A percentile compares a stretch with the other conserved stretches of the same genome.
Conservation (phyloP, 306 rosid genomes). For the Argentina anserina region DNA sequence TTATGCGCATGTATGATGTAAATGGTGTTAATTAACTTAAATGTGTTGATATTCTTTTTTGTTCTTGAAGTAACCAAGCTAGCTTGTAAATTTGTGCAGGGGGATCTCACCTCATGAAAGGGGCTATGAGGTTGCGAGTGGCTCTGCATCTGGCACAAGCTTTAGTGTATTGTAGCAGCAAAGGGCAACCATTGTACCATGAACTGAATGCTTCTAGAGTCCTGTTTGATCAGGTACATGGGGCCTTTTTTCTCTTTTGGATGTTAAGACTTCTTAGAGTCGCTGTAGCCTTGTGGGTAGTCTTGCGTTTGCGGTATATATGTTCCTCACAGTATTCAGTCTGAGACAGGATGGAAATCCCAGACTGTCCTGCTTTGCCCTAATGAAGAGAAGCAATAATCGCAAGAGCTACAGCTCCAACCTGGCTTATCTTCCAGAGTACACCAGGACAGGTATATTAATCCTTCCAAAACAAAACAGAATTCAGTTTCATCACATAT, state of each 20-base stretch:
- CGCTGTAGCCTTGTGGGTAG: slow-evolving; percentile 20
- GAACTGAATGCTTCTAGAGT: slow-evolving; percentile 92
- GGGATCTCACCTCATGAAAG: slow-evolving; percentile 88
- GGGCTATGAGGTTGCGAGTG: slow-evolving; percentile 98
- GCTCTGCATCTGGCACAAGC: slow-evolving; percentile 87
- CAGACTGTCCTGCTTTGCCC: slow-evolving; percentile 93
- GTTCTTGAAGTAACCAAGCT: background rate
- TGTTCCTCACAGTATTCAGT: slow-evolving; percentile 16
- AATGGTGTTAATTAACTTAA: background rate
- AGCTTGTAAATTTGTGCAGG: slow-evolving; percentile 35
- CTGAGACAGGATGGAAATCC: slow-evolving; percentile 71
- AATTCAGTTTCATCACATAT: background rate
- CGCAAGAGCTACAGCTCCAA: slow-evolving; percentile 83
- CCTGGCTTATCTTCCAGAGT: slow-evolving; percentile 91
- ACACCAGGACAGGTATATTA: slow-evolving; percentile 68
- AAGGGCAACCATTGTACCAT: slow-evolving; percentile 71
- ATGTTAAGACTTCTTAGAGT: background rate
- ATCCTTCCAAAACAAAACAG: slow-evolving; percentile 12
- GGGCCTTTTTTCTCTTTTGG: background rate
- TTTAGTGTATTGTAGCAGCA: slow-evolving; percentile 77
- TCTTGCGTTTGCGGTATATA: slow-evolving; percentile 5
- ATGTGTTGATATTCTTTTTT: background rate
- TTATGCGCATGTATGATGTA: background rate
- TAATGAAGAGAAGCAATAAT: slow-evolving; percentile 92
- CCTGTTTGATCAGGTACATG: slow-evolving; percentile 76